Base-by-base conservation (phyloP, 2,329 filamentous ascomycete species). In the Fusarium caatingaense region DNA sequence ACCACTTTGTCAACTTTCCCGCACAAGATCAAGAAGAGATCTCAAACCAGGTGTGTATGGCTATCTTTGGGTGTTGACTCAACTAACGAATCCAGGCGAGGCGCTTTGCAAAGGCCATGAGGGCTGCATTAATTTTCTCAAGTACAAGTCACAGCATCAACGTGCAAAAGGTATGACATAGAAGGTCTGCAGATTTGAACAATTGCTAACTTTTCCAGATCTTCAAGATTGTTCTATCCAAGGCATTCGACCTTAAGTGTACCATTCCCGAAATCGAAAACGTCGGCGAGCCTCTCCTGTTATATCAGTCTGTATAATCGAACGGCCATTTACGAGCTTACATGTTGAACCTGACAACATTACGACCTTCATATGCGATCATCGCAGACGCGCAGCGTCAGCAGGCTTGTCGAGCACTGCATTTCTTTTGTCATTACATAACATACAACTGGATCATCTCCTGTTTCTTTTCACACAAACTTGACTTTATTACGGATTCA, bases 131-230 rank as follows among this genome's bases (percentile, higher is more conserved):
- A 76, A 98, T 99, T 77, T 99, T 99, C 82, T 97, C 94, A 83
- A 98, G 95, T 82, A 99, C 96, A 57, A 98, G 94, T 80, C 96
- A 99, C 83, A 98, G 94, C 81, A 99, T 99, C 86, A 99, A 99
- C 76, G 96, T 99, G 69, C 96, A 99, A 83, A 99, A 89, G 92
- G 95, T 97, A 20, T 9, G 40, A 20, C 34, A 34, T 5, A 37
- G 5, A 5, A n/a, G 9, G 9, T n/a, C 9, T 1, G 7, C 5
- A 37, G 5, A 0, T 0, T 37, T 18, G n/a, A 6, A 3, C 13
- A 4, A 0, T 78, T 16, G 16, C 37, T 56, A 18, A 54, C 44
- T 21, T 5, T 53, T 50, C 37, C 62, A 98, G 95, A 99, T 99
- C 78, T 99, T 99, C 89, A 99, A 99, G 82, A 99, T 99, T 75